Evolutionary conservation across 2,329 filamentous ascomycete species (phyloP).

Genomic region (Penicillium brasilianum): DNA sequence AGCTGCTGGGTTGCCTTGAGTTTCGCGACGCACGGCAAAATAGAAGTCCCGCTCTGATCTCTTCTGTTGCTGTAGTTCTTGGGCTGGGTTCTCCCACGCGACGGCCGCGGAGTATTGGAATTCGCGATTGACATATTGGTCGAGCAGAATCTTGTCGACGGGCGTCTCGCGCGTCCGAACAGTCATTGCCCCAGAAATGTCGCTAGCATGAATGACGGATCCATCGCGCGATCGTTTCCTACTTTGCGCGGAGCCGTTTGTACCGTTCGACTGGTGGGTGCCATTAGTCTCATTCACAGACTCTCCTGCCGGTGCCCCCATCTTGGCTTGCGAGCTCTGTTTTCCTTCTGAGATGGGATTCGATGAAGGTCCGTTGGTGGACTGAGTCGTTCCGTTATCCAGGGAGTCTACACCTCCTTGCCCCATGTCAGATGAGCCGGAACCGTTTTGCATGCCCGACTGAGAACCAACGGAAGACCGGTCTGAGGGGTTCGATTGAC

Average conservation of each 20-base stretch:
- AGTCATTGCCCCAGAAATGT: constrained; percentile 35
- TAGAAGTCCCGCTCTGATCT: constrained; percentile 74
- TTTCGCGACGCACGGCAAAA: constrained; percentile 65
- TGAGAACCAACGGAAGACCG: constrained; percentile 32
- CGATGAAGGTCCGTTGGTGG: constrained; percentile 34
- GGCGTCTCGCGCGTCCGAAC: constrained; percentile 50
- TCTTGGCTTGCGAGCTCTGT: constrained; percentile 63
- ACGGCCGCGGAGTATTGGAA: constrained; percentile 62
- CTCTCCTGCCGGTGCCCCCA: constrained; percentile 56
- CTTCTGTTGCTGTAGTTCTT: constrained; percentile 66
- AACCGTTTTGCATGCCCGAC: constrained; percentile 33
- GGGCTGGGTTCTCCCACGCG: constrained; percentile 58
- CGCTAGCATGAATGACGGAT: constrained; percentile 55
- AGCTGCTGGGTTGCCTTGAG: constrained; percentile 61
- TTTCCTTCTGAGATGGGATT: constrained; percentile 63
- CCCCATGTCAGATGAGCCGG: constrained; percentile 29
- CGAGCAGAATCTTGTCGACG: constrained; percentile 58
- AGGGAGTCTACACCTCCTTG: constrained; percentile 29
- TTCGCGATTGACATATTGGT: constrained; percentile 70
- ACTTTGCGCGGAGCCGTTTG: constrained; percentile 57
- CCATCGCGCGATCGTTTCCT: constrained; percentile 66
- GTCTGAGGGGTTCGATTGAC: constrained; percentile 30
- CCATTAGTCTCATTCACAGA: constrained; percentile 40
- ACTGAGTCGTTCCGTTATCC: constrained; percentile 31
- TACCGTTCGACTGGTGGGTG: constrained; percentile 40